Evolutionary conservation across 768 basidiomycete genomes (phyloP), one percentile per base, ranked within the genome.

Genomic region (Tricholoma saponaceum): DNA sequence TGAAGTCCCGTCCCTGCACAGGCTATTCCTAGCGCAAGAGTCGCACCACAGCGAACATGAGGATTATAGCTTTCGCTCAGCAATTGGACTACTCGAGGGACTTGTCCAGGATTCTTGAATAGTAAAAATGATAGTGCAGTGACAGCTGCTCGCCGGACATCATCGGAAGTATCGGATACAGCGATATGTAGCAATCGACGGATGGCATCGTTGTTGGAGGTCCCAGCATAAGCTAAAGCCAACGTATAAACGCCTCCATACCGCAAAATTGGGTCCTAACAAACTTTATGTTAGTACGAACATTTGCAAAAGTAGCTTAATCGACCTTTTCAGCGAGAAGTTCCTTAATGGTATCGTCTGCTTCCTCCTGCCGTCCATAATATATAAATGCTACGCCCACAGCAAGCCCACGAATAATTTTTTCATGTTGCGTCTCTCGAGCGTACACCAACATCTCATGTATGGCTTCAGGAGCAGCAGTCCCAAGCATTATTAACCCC

Each of bases 51-150:
- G 43, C 97, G 84, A 22, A 99, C 97, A 69, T 98, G 96, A 13
- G 97, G 97, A 69, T 98, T 99, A 73, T 99, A 99, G 66, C 94
- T 96, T 77, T 99, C 97, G 62, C 92, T 94, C 52, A 99, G 77
- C 14, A 99, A 82, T 69, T 99, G 97, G 5, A 99, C 97, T 58
- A 98, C 92, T 46, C 97, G 82, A 18, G 97, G 97, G 2, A 99
- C 95, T 76, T 98, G 95, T 12, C 84, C 83, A 12, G 97, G 95
- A 70, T 91, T 97, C 75, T 98, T 94, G 83, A 96, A 99, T 26
- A 99, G 82, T 56, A 99, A 78, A 78, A 99, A 98, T 0, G 97
- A 94, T 41, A 99, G 82, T 12, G 92, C 87, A 12, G 94, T 98
- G 47, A 99, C 97, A 35, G 97, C 97, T 5, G 97, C 96, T 58